Base-by-base conservation (phyloP, 2,329 filamentous ascomycete species). In the Apiospora phragmitis region DNA sequence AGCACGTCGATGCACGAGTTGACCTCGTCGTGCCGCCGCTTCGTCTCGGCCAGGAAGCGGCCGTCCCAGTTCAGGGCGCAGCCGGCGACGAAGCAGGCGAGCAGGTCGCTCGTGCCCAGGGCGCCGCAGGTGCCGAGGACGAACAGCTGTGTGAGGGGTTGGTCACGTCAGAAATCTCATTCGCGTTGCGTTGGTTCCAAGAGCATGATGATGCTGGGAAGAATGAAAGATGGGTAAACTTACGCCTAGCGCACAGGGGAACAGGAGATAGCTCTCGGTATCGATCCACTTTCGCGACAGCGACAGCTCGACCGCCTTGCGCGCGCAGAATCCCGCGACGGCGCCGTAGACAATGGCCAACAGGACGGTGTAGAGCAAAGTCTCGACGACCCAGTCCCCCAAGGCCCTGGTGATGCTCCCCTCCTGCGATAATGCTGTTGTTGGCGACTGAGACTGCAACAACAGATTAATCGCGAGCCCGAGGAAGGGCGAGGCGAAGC, bases 11-110 rank as follows among this genome's bases (percentile, higher is more conserved):
- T 73, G 35, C 84, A 85, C 2, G 84, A 83, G 76, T 91, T 91
- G 74, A 91, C 88, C 65, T 90, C 87, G 70, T 91, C 89, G 74
- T 90, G 88, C 11, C 88, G 84, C 11, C 83, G 79, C 70, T 88
- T 82, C 0, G 86, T 83, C 76, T 91, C 89, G 5, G 81, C 81
- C 3, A 90, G 85, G 74, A 87, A 91, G n/a, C 84, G 76, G 3
- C 89, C 88, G 70, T 90, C 86, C 89, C 89, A 91, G 78, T 90
- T 91, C 65, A 91, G 79, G 16, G 84, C 84, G 74, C 84, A 87
- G 8, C 89, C 89, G 0, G 89, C 88, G 3, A 88, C 83, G 70
- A 90, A 90, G 75, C 88, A 91, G 4, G 88, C 88, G 4, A 91
- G 82, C 0, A 90, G 84, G 72, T 91, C 89, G 69, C 90, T 87